Conservation (phyloP, 2,329 filamentous ascomycete genomes). For the Diaporthe sp. region DNA sequence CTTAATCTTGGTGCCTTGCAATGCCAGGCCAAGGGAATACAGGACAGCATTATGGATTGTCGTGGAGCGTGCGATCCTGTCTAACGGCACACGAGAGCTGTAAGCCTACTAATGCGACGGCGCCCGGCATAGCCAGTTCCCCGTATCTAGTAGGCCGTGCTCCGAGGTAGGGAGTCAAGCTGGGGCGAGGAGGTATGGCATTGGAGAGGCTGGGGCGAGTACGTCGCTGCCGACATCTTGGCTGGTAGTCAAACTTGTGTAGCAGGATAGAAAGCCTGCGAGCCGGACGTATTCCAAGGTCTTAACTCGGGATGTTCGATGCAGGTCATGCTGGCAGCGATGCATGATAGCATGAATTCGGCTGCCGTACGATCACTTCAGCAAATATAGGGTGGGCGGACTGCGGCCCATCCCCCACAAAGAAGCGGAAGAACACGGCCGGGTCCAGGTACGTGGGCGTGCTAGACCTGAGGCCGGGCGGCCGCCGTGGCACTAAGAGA, state of each 20-base stretch:
- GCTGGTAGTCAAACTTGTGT: background rate
- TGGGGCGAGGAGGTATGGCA: background rate
- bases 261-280: background rate
- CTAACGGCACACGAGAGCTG: background rate
- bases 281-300: background rate
- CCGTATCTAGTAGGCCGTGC: background rate
- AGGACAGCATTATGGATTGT: background rate
- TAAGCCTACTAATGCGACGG: background rate
- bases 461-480: conserved; percentile 35
- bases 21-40: background rate
- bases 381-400: background rate
- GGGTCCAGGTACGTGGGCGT: conserved; percentile 7
- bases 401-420: background rate
- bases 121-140: background rate
- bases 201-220: background rate
- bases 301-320: background rate
- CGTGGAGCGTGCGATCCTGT: background rate
- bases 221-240: background rate
- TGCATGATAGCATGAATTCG: background rate
- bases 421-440: background rate
- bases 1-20: background rate
- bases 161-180: background rate
- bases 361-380: background rate
- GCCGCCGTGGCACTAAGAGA: conserved; percentile 37
- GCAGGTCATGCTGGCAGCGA: background rate